phyloP scores from a whole-genome alignment of 345 rosid species.

The Turnera subulata region DNA sequence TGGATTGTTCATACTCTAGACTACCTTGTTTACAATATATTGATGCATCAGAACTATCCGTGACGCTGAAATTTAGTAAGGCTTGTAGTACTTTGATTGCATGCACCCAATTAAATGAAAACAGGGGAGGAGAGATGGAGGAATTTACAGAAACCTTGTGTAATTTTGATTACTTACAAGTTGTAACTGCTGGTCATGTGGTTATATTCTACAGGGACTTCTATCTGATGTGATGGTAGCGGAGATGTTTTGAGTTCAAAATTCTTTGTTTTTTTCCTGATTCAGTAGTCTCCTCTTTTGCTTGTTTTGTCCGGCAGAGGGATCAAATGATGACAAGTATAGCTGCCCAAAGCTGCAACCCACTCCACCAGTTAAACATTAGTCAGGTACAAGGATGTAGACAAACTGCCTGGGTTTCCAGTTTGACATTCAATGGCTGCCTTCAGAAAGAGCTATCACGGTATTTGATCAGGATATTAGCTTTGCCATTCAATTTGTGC shows the following conservation, averaged over 20 bases:
- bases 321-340: slow-evolving; percentile 49
- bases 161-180: background rate
- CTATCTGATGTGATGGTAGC: background rate
- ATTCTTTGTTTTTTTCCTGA: background rate
- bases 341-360: slow-evolving; percentile 41
- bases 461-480: slow-evolving; percentile 30
- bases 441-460: slow-evolving; percentile 52
- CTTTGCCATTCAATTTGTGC: slow-evolving; percentile 6
- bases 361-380: slow-evolving; percentile 30
- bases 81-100: background rate
- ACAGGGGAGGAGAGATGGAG: too few relatives aligned
- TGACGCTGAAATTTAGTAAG: too few relatives aligned
- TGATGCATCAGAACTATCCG: too few relatives aligned
- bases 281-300: slow-evolving; percentile 1
- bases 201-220: background rate
- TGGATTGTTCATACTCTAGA: too few relatives aligned
- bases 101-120: too few relatives aligned
- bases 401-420: slow-evolving; percentile 38
- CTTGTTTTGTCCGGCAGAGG: slow-evolving; percentile 24
- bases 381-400: slow-evolving; percentile 30
- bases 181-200: background rate
- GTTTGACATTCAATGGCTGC: slow-evolving; percentile 36
- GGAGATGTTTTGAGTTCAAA: slow-evolving; percentile 1
- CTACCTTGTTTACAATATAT: too few relatives aligned
- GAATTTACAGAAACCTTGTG: background rate